Evolutionary conservation across 2,329 filamentous ascomycete genomes (phyloP).

Genomic region (Periconia macrospinosa): DNA sequence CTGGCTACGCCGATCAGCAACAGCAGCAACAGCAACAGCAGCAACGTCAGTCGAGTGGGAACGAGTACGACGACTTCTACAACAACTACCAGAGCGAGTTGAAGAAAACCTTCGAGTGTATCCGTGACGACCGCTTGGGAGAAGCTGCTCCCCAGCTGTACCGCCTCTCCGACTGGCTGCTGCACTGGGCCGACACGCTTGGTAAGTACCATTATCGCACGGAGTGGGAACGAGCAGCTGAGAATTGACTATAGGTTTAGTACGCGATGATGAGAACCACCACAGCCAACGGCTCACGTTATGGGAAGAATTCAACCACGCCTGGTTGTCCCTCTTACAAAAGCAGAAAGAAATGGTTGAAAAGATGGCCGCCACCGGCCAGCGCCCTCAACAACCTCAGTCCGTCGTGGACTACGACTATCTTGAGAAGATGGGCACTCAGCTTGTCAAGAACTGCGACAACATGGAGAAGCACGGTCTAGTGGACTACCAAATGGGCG

Average conservation of each 20-base stretch:
- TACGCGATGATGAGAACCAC: constrained; percentile 76
- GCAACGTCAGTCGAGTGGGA: constrained; percentile 35
- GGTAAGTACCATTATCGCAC: constrained; percentile 55
- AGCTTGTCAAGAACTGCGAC: constrained; percentile 82
- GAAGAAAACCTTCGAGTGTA: constrained; percentile 70
- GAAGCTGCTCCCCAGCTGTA: constrained; percentile 63
- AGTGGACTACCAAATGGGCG: constrained; percentile 95
- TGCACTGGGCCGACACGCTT: constrained; percentile 65
- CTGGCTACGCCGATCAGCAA: constrained; percentile 33
- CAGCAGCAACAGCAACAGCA: constrained; percentile 1
- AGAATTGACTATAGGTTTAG: constrained; percentile 66
- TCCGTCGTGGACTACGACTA: constrained; percentile 68
- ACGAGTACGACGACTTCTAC: constrained; percentile 68
- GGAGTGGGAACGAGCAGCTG: constrained; percentile 40
- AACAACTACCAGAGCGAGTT: constrained; percentile 60
- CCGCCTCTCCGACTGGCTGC: constrained; percentile 67
- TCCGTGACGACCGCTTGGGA: constrained; percentile 62
- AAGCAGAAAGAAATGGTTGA: constrained; percentile 76
- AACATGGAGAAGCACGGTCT: constrained; percentile 87
- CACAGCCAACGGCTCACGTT: constrained; percentile 77
- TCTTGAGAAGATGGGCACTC: constrained; percentile 78
- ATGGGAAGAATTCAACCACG: constrained; percentile 94
- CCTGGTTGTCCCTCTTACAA: constrained; percentile 83
- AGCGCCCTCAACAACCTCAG: constrained; percentile 60
- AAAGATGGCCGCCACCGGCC: constrained; percentile 60